Conservation (phyloP, 2,329 filamentous ascomycete species). For the Aspergillus neotritici region DNA sequence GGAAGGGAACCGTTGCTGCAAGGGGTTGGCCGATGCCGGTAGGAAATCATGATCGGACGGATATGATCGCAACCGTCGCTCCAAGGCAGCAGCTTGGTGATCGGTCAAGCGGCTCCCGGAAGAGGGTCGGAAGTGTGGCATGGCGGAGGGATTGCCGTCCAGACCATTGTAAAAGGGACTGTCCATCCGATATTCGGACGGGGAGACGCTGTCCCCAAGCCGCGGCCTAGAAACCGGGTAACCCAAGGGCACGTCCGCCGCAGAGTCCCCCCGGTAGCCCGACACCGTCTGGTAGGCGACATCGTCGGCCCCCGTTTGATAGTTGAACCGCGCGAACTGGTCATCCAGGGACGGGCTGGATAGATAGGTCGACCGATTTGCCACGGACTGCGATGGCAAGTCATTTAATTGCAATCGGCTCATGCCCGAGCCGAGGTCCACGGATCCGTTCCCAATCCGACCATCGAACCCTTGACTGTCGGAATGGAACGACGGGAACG, state of each 20-base stretch:
- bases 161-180: conserved; percentile 43
- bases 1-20: conserved; percentile 27
- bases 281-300: conserved; percentile 22
- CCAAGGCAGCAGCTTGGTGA: conserved; percentile 42
- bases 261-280: conserved; percentile 23
- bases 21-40: conserved; percentile 20
- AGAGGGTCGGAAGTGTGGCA: conserved; percentile 39
- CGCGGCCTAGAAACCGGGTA: conserved; percentile 37
- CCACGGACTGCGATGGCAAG: conserved; percentile 26
- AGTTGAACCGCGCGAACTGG: conserved; percentile 42
- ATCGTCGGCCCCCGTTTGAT: conserved; percentile 26
- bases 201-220: conserved; percentile 42
- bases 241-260: conserved; percentile 28
- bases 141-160: conserved; percentile 37
- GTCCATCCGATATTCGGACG: conserved; percentile 44
- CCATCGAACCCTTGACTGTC: conserved; percentile 32
- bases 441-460: conserved; percentile 23
- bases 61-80: conserved; percentile 46
- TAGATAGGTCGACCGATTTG: conserved; percentile 26
- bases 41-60: conserved; percentile 39
- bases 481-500: conserved; percentile 37
- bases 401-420: conserved; percentile 34
- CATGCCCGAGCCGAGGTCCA: conserved; percentile 29
- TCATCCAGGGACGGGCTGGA: conserved; percentile 41
- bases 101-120: conserved; percentile 40